Conservation (phyloP, 2,329 filamentous ascomycete species). For the Fusarium xyrophilum region DNA sequence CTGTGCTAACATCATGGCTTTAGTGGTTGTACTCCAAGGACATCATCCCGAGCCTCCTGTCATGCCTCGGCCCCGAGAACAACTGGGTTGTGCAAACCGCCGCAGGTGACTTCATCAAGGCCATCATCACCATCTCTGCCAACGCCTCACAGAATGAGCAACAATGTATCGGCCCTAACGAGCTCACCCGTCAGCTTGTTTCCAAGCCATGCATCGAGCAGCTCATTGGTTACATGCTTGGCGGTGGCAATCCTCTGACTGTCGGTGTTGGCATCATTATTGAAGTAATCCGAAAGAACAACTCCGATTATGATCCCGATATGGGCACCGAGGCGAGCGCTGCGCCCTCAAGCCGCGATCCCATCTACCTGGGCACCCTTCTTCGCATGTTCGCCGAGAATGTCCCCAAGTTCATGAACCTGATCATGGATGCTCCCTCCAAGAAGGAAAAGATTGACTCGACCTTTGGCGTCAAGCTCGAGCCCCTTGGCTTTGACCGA, state of each 20-base stretch:
- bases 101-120: constrained; percentile 96
- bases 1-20: constrained; percentile 29
- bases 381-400: constrained; percentile 88
- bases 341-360: constrained; percentile 83
- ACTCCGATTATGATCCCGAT: constrained; percentile 97
- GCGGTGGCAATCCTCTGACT: constrained; percentile 90
- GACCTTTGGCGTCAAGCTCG: constrained; percentile 89
- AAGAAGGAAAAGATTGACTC: constrained; percentile 79
- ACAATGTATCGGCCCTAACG: constrained; percentile 98
- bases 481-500: constrained; percentile 93
- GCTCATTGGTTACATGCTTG: constrained; percentile 90
- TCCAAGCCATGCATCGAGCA: constrained; percentile 82
- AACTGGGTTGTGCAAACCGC: constrained; percentile 93
- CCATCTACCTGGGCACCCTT: constrained; percentile 92
- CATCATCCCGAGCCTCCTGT: constrained; percentile 84
- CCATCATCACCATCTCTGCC: constrained; percentile 97
- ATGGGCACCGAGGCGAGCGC: constrained; percentile 81
- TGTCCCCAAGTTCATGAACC: constrained; percentile 90
- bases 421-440: constrained; percentile 80
- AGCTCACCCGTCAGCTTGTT: constrained; percentile 92
- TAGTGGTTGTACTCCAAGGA: constrained; percentile 92
- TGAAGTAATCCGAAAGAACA: constrained; percentile 98
- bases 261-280: constrained; percentile 98
- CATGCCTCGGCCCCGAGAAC: constrained; percentile 84
- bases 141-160: constrained; percentile 98